Conservation (phyloP, 805 yeast genomes). For the Cyberlindnera americana region DNA sequence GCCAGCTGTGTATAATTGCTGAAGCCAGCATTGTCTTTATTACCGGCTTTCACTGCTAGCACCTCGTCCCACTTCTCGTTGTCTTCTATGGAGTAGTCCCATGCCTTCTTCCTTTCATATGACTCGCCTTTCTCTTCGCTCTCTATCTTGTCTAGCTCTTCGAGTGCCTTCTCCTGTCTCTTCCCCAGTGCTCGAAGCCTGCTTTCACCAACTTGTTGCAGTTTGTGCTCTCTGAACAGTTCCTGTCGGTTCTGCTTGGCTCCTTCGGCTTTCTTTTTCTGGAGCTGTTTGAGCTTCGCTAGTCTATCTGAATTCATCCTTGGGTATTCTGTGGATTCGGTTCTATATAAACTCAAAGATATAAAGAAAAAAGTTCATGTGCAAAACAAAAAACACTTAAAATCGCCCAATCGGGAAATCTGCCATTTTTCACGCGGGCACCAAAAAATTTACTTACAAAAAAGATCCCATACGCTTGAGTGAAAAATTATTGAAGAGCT, state of each 20-base stretch:
- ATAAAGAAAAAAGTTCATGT: too few species aligned
- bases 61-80: conserved; percentile 58
- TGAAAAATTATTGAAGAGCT: background rate
- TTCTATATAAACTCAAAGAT: too few species aligned
- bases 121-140: conserved; percentile 35
- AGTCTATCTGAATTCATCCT: too few species aligned
- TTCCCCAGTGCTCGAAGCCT: conserved; percentile 29
- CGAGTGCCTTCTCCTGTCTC: conserved; percentile 35
- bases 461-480: background rate
- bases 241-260: conserved; percentile 34
- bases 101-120: conserved; percentile 40
- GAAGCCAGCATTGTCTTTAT: conserved; percentile 36
- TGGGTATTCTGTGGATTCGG: too few species aligned
- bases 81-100: conserved; percentile 62
- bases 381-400: too few species aligned
- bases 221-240: conserved; percentile 33
- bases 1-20: conserved; percentile 55
- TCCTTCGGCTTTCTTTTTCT: conserved; percentile 29
- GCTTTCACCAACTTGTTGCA: conserved; percentile 23
- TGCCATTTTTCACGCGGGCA: conserved; percentile 4
- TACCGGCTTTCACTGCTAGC: conserved; percentile 28
- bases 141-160: conserved; percentile 33
- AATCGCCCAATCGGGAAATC: too few species aligned
- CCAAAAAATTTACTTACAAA: conserved; percentile 5
- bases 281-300: conserved; percentile 28